Evolutionary conservation across 148 eudicot genomes (phyloP).

Genomic region (Cornus kousa): DNA sequence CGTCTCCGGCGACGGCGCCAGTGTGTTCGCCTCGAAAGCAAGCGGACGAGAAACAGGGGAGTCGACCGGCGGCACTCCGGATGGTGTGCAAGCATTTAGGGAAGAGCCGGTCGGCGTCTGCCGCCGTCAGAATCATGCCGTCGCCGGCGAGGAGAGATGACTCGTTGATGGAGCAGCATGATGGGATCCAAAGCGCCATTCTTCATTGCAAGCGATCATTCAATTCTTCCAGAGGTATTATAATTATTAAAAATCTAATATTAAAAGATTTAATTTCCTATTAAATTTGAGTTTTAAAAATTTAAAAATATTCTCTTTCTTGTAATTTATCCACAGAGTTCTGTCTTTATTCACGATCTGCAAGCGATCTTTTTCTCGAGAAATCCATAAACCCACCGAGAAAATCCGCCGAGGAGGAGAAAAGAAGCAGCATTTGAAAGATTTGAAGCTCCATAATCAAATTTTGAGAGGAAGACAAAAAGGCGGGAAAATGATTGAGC

Average conservation of each 20-base stretch:
- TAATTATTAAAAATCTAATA: too few relatives aligned
- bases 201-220: constrained; percentile 63
- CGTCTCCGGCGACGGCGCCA: constrained; percentile 22
- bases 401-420: constrained; percentile 21
- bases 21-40: constrained; percentile 25
- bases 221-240: constrained; percentile 26
- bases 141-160: constrained; percentile 39
- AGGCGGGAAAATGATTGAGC: not conserved
- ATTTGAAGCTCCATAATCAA: not conserved
- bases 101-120: constrained; percentile 51
- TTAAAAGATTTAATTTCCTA: not conserved
- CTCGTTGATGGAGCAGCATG: constrained; percentile 38
- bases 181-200: constrained; percentile 71
- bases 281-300: not conserved
- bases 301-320: not conserved
- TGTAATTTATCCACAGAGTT: constrained; percentile 18
- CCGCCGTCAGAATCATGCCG: constrained; percentile 30
- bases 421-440: constrained; percentile 38
- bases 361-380: constrained; percentile 24
- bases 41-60: constrained; percentile 12
- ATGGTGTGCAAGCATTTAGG: constrained; percentile 33
- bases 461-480: not conserved
- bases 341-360: constrained; percentile 26
- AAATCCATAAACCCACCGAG: constrained; percentile 10
- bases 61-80: constrained; percentile 24